Evolutionary conservation across 495 filamentous ascomycete species (phyloP).

Genomic region (Schizothecium vesticola): DNA sequence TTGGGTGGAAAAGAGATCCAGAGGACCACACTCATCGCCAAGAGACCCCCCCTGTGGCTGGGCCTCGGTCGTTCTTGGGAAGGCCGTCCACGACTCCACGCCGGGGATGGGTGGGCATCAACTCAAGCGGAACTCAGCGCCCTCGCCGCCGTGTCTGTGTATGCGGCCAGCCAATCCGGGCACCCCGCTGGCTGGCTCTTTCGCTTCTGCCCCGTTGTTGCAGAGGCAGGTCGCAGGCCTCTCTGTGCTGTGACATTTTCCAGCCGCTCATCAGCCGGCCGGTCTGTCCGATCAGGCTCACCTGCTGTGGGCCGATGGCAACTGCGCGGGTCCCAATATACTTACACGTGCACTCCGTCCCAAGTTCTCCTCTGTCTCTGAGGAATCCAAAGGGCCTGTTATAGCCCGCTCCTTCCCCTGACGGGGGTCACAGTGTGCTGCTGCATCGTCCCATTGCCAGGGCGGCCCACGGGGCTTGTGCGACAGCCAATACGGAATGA

Average conservation of each 20-base stretch:
- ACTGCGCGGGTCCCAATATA: constrained; percentile 6
- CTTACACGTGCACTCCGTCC: neutral
- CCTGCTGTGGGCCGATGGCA: constrained; percentile 6
- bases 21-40: too few species aligned
- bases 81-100: constrained; percentile 2
- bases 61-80: constrained; percentile 8
- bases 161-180: neutral
- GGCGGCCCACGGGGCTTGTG: constrained; percentile 1
- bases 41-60: neutral
- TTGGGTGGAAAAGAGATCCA: constrained; percentile 9
- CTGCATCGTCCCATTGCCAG: neutral
- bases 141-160: neutral
- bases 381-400: neutral
- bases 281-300: constrained; percentile 9
- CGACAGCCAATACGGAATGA: neutral
- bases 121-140: neutral
- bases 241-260: neutral
- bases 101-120: neutral
- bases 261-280: neutral
- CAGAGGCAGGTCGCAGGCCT: neutral
- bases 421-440: constrained; percentile 1
- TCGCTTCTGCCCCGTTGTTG: neutral
- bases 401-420: neutral
- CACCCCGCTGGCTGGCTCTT: neutral
- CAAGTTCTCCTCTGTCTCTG: neutral